phyloP scores from a whole-genome alignment of 371 early-diverging fungal genomes.

The Phascolomyces articulosus region DNA sequence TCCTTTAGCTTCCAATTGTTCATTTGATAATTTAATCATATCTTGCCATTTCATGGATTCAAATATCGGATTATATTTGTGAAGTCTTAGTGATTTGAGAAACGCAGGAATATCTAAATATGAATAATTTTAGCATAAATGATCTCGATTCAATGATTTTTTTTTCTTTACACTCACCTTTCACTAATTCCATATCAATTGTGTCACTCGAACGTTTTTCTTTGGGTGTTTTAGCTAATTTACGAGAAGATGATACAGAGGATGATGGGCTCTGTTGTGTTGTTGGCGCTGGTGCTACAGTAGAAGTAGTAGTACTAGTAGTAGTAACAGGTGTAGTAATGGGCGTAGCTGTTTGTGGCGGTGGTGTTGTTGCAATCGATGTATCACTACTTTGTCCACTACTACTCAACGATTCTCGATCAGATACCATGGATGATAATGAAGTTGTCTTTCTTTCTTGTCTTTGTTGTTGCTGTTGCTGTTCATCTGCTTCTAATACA shows the following conservation, averaged over 20 bases:
- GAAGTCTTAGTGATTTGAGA: slow-evolving; percentile 87
- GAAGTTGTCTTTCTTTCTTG: background rate
- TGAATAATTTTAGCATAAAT: background rate
- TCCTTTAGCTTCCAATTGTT: slow-evolving; percentile 82
- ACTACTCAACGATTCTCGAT: slow-evolving; percentile 7
- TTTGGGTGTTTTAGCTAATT: slow-evolving; percentile 31
- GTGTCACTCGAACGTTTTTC: slow-evolving; percentile 75
- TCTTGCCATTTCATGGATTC: slow-evolving; percentile 87
- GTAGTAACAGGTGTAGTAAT: background rate
- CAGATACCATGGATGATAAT: slow-evolving; percentile 1
- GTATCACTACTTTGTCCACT: background rate
- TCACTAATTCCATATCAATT: slow-evolving; percentile 72
- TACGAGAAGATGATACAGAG: slow-evolving; percentile 17
- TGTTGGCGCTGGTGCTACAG: background rate
- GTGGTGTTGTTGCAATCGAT: slow-evolving; percentile 3
- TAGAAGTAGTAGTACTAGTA: background rate
- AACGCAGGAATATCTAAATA: slow-evolving; percentile 84
- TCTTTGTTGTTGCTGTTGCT: background rate
- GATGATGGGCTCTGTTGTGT: slow-evolving; percentile 19
- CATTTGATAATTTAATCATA: slow-evolving; percentile 84
- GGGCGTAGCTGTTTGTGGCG: background rate
- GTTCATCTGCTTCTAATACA: slow-evolving; percentile 24
- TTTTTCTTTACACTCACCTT: slow-evolving; percentile 64
- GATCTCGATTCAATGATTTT: too few species aligned
- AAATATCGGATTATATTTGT: slow-evolving; percentile 91